These are phyloP conservation scores for Aspergillus ochraceoroseus DNA, from an alignment of 2,329 filamentous ascomycete species.

Conservation along the genomic window DNA sequence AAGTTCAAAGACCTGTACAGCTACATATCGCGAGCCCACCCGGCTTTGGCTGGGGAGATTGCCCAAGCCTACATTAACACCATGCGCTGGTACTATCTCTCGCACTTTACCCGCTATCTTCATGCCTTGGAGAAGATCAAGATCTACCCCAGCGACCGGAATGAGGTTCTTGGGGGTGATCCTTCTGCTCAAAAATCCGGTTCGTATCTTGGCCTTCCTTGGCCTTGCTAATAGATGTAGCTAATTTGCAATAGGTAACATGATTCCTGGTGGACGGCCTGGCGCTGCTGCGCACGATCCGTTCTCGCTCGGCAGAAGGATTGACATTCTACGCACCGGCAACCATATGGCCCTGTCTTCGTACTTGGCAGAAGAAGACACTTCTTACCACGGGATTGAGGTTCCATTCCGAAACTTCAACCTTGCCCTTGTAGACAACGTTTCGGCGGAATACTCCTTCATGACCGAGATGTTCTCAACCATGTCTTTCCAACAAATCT, in stretches of 20 bases:
- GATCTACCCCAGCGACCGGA: slow-evolving; percentile 74
- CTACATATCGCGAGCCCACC: slow-evolving; percentile 78
- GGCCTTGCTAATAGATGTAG: slow-evolving; percentile 7
- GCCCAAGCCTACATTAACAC: slow-evolving; percentile 93
- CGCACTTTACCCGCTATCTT: slow-evolving; percentile 84
- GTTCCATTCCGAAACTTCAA: slow-evolving; percentile 92
- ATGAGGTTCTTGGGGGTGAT: slow-evolving; percentile 77
- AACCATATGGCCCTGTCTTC: slow-evolving; percentile 75
- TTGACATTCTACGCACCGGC: slow-evolving; percentile 71
- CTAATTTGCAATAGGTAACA: slow-evolving; percentile 27
- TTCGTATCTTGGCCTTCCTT: slow-evolving; percentile 17
- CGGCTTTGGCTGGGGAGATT: slow-evolving; percentile 82
- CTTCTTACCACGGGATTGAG: slow-evolving; percentile 79
- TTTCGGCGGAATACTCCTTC: slow-evolving; percentile 91
- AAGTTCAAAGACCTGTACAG: slow-evolving; percentile 81
- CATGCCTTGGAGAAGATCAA: slow-evolving; percentile 79
- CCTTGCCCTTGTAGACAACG: slow-evolving; percentile 86
- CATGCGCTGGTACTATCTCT: slow-evolving; percentile 97
- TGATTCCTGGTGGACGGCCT: slow-evolving; percentile 39
- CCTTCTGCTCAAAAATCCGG: slow-evolving; percentile 60
- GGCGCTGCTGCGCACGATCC: slow-evolving; percentile 62
- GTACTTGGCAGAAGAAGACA: slow-evolving; percentile 86
- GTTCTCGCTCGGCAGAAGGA: slow-evolving; percentile 80
- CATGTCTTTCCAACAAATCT: slow-evolving; percentile 68
- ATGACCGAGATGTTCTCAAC: slow-evolving; percentile 84